phyloP scores from a whole-genome alignment of 2,329 filamentous ascomycete genomes.

The Seiridium unicorne region DNA sequence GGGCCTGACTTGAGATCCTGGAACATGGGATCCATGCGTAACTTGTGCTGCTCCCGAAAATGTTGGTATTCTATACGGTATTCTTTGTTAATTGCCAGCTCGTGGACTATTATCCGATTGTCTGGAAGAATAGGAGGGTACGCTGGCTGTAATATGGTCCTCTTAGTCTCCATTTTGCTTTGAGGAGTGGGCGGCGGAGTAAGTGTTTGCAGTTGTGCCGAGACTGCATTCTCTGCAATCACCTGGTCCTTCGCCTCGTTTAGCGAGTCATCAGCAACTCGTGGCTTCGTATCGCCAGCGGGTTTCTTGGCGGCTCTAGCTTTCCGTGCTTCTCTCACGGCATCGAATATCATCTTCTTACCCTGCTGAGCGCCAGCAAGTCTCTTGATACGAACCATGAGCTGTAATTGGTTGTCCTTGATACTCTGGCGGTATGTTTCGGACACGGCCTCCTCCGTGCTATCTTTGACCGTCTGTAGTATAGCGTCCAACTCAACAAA shows the following conservation, averaged over 20 bases:
- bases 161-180: conserved; percentile 36
- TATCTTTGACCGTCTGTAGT: conserved; percentile 79
- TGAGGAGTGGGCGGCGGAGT: conserved; percentile 54
- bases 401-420: conserved; percentile 74
- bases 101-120: conserved; percentile 75
- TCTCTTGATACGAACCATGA: conserved; percentile 77
- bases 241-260: conserved; percentile 36
- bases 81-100: conserved; percentile 76
- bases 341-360: conserved; percentile 70
- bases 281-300: conserved; percentile 68
- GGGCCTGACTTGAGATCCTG: conserved; percentile 63
- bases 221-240: conserved; percentile 35
- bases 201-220: conserved; percentile 45
- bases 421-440: conserved; percentile 79
- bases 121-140: conserved; percentile 61
- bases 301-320: conserved; percentile 63
- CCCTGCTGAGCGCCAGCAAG: conserved; percentile 71
- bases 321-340: conserved; percentile 69
- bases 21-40: conserved; percentile 48
- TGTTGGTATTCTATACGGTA: conserved; percentile 68
- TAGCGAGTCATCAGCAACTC: conserved; percentile 53
- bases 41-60: conserved; percentile 55
- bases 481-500: conserved; percentile 84
- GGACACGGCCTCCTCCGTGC: conserved; percentile 69
- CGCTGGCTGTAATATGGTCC: conserved; percentile 33